Conservation (phyloP, 2,329 filamentous ascomycete genomes). For the Colletotrichum sp. region DNA sequence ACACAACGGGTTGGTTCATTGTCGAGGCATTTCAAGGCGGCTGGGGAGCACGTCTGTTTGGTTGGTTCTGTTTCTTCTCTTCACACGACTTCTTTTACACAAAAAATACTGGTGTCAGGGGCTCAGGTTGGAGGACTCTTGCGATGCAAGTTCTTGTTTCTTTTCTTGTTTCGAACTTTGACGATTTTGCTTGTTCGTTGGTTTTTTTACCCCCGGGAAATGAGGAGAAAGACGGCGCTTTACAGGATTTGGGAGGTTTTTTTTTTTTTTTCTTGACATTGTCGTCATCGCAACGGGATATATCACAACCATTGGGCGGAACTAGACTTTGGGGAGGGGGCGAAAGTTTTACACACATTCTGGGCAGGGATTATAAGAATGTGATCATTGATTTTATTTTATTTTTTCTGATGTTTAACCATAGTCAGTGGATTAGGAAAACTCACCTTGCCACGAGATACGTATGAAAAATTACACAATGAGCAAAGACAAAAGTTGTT, state of each 20-base stretch:
- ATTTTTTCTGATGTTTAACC: slow-evolving; percentile 5
- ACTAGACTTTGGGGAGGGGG: slow-evolving; percentile 8
- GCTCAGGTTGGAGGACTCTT: not conserved
- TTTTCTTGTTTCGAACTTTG: not conserved
- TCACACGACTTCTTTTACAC: not conserved
- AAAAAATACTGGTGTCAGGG: not conserved
- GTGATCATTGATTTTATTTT: not conserved
- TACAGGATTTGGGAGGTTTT: not conserved
- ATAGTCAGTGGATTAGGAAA: not conserved
- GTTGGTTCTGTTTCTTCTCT: not conserved
- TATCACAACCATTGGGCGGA: slow-evolving; percentile 6
- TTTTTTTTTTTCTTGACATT: not conserved
- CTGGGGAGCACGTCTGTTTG: not conserved
- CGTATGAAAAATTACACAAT: not conserved
- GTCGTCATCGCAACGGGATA: not conserved
- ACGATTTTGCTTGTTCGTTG: not conserved
- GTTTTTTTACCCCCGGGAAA: not conserved
- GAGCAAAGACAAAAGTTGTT: not conserved
- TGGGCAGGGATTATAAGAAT: slow-evolving; percentile 12
- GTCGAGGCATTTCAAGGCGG: slow-evolving; percentile 10
- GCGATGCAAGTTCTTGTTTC: not conserved
- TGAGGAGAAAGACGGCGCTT: slow-evolving; percentile 18
- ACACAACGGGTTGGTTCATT: not conserved
- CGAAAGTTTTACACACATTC: slow-evolving; percentile 8
- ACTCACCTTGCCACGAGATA: not conserved